These are phyloP conservation scores for Dryas integrifolia DNA, from an alignment of 331 rosid genomes.

Conservation along the genomic window DNA sequence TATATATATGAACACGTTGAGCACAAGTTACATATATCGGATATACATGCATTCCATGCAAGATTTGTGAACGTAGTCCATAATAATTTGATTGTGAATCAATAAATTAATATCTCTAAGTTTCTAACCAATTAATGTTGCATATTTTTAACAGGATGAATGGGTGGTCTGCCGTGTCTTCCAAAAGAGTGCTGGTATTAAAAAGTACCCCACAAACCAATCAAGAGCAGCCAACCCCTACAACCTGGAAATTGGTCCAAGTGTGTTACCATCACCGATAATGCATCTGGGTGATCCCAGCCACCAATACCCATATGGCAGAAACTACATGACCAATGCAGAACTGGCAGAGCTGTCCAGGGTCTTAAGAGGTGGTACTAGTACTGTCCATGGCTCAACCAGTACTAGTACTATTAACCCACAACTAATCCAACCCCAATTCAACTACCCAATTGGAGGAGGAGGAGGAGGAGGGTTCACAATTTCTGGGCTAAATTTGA, in stretches of 20 bases:
- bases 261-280: conserved; percentile 41
- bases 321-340: conserved; percentile 47
- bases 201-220: conserved; percentile 71
- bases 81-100: neutral
- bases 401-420: conserved; percentile 29
- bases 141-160: conserved; percentile 57
- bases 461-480: conserved; percentile 55
- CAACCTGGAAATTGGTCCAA: conserved; percentile 54
- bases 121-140: neutral
- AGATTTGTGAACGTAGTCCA: neutral
- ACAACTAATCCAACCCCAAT: conserved; percentile 49
- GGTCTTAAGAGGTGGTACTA: conserved; percentile 51
- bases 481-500: conserved; percentile 79
- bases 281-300: conserved; percentile 67
- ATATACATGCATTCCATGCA: too few species aligned
- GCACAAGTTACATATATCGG: neutral
- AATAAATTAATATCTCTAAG: neutral
- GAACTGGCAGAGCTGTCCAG: conserved; percentile 70
- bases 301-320: conserved; percentile 61
- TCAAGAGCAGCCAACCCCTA: conserved; percentile 63
- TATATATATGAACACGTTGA: neutral
- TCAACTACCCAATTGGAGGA: conserved; percentile 41
- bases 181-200: conserved; percentile 78
- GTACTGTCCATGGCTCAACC: conserved; percentile 25
- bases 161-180: conserved; percentile 96